Evolutionary conservation across 2,329 filamentous ascomycete species (phyloP).

Genomic region (Aureobasidium zeae): DNA sequence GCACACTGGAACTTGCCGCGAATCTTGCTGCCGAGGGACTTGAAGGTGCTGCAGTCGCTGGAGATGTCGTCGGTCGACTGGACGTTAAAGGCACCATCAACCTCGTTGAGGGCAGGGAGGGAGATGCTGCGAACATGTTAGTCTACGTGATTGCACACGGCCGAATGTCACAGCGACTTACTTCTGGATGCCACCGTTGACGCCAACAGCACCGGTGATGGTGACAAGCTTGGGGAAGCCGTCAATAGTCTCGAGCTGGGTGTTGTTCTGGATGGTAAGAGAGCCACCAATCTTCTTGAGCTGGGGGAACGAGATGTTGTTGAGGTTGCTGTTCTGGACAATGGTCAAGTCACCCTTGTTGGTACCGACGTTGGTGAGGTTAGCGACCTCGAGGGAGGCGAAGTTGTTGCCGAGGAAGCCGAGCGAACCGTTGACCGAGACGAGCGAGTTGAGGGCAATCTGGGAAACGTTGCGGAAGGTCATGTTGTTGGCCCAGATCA

Average conservation of each 20-base stretch:
- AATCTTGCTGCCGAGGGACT: constrained; percentile 33
- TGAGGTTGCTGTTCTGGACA: constrained; percentile 46
- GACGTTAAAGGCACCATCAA: constrained; percentile 44
- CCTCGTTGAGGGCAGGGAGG: constrained; percentile 48
- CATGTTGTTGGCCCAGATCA: constrained; percentile 69
- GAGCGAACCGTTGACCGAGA: constrained; percentile 65
- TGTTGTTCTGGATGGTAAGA: constrained; percentile 86
- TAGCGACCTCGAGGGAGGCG: constrained; percentile 51
- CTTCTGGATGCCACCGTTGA: constrained; percentile 76
- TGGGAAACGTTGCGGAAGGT: constrained; percentile 71
- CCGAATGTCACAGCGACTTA: constrained; percentile 47
- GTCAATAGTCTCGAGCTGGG: constrained; percentile 54
- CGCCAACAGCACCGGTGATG: constrained; percentile 71
- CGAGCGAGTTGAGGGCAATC: constrained; percentile 64
- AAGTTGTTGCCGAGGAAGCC: constrained; percentile 77
- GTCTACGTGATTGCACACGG: constrained; percentile 10
- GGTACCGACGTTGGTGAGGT: constrained; percentile 56
- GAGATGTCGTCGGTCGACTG: constrained; percentile 38
- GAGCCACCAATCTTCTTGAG: constrained; percentile 66
- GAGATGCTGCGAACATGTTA: constrained; percentile 49
- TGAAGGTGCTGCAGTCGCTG: constrained; percentile 35
- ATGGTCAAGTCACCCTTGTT: constrained; percentile 47
- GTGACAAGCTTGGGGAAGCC: constrained; percentile 59
- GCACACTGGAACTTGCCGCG: constrained; percentile 37
- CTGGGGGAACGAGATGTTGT: constrained; percentile 66